Conservation (phyloP, 176 grass and related monocot species). For the Rhynchospora pubera region DNA sequence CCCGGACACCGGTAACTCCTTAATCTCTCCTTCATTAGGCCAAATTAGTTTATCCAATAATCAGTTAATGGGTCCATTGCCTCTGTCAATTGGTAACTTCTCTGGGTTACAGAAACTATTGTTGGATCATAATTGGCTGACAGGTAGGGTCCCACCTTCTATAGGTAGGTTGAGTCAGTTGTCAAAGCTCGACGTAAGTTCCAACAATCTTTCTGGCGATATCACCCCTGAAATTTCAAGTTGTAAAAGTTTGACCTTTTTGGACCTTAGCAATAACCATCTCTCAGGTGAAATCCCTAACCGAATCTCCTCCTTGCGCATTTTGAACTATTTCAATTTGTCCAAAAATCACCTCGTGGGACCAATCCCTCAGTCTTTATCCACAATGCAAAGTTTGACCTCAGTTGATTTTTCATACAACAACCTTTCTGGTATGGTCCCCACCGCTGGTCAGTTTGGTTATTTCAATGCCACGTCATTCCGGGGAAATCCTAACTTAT, state of each 20-base stretch:
- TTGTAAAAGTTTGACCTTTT: conserved; percentile 59
- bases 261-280: conserved; percentile 65
- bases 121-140: conserved; percentile 47
- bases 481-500: conserved; percentile 56
- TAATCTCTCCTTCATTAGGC: conserved; percentile 46
- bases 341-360: conserved; percentile 60
- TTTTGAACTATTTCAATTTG: conserved; percentile 86
- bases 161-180: conserved; percentile 59
- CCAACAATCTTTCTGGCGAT: conserved; percentile 43
- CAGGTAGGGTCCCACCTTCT: conserved; percentile 42
- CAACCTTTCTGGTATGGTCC: conserved; percentile 61
- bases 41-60: conserved; percentile 74
- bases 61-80: conserved; percentile 42
- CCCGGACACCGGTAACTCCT: conserved; percentile 27
- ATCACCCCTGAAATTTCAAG: conserved; percentile 46
- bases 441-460: conserved; percentile 56
- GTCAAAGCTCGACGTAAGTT: conserved; percentile 62
- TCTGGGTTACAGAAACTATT: conserved; percentile 74
- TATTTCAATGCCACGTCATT: conserved; percentile 92
- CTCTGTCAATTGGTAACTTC: conserved; percentile 47
- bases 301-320: conserved; percentile 40
- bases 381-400: conserved; percentile 88
- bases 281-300: conserved; percentile 55
- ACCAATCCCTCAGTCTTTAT: conserved; percentile 48
- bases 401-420: conserved; percentile 88